Base-by-base conservation (phyloP, 2,329 filamentous ascomycete genomes). In the Coleophoma cylindrospora region DNA sequence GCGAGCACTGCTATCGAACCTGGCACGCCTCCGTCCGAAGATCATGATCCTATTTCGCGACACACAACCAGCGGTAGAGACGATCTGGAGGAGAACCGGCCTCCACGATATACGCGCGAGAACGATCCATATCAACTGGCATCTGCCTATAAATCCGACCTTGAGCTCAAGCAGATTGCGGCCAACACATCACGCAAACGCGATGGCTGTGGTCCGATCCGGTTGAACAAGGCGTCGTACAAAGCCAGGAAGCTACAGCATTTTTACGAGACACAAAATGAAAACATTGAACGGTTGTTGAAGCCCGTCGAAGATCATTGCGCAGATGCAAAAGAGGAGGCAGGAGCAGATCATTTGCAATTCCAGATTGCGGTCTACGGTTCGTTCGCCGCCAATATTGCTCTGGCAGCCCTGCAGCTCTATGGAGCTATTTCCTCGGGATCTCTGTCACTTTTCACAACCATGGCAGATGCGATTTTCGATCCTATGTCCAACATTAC, bases 371-470 rank as follows among this genome's bases (percentile, higher is more conserved):
- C 80, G 36, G 74, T 84, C 11, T 83, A 77, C 64, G 82, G 80
- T 14, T 84, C 80, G 36, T 89, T 96, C 60, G 80, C 72, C 1
- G 92, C 91, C 52, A 97, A 97, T 62, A 68, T 96, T 50, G 54
- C 87, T 27, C 77, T 99, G 6, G 83, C 91, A 0, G 76, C 77
- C 4, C 76, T 99, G 15, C 94, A 99, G 69, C 74, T 96, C 36
- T 99, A 95, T 66, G 94, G 86, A 40, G 94, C 94, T 54, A 80
- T 89, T 43, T 82, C 87, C 0, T 96, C 91, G 0, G 84, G 87
- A 43, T 96, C 91, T n/a, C 79, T 97, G 34, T 96, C 92, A 5
- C 83, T 99, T 43, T 96, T 97, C 73, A 96, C 94, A 14, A 99
- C 92, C 55, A 95, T 95, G 88, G 92, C 91, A 14, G 94, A 99